A percentile compares a stretch with the other conserved stretches of the same genome.
phyloP scores from a whole-genome alignment of 345 rosid genomes.

The Acer yangbiense region DNA sequence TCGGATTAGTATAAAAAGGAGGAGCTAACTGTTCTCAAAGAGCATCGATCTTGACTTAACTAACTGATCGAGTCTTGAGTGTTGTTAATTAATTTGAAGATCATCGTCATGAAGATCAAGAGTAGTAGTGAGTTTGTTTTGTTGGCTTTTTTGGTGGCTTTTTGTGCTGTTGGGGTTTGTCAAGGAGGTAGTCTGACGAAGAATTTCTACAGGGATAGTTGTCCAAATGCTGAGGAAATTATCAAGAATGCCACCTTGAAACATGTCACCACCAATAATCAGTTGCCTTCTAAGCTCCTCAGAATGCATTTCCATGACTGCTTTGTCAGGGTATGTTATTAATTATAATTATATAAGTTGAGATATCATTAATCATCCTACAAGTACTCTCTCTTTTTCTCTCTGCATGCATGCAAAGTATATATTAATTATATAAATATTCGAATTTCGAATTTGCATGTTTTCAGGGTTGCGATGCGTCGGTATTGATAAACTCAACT shows the following conservation, averaged over 20 bases:
- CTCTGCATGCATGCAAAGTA: background rate
- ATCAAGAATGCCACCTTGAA: slow-evolving; percentile 39
- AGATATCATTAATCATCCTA: no score
- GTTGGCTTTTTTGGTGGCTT: slow-evolving; percentile 20
- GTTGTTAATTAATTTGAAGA: background rate
- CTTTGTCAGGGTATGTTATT: slow-evolving; percentile 52
- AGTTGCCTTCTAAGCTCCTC: slow-evolving; percentile 53
- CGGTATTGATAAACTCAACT: slow-evolving; percentile 51
- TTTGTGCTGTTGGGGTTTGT: slow-evolving; percentile 23
- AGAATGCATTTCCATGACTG: slow-evolving; percentile 73
- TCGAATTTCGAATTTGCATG: no score
- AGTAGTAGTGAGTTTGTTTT: slow-evolving; percentile 5
- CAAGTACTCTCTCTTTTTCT: no score
- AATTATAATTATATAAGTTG: no score
- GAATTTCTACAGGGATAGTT: slow-evolving; percentile 36
- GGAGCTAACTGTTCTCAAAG: background rate
- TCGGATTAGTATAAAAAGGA: slow-evolving; percentile 24
- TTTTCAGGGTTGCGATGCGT: slow-evolving; percentile 70
- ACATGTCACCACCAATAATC: slow-evolving; percentile 30
- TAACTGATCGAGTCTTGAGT: background rate
- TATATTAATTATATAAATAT: no score
- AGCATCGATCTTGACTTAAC: background rate
- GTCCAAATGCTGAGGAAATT: slow-evolving; percentile 42
- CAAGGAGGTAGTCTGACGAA: slow-evolving; percentile 34
- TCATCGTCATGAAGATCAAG: slow-evolving; percentile 17